These are phyloP conservation scores for Pseudogymnoascus sp. DNA, from an alignment of 2,329 filamentous ascomycete species.

Conservation along the genomic window DNA sequence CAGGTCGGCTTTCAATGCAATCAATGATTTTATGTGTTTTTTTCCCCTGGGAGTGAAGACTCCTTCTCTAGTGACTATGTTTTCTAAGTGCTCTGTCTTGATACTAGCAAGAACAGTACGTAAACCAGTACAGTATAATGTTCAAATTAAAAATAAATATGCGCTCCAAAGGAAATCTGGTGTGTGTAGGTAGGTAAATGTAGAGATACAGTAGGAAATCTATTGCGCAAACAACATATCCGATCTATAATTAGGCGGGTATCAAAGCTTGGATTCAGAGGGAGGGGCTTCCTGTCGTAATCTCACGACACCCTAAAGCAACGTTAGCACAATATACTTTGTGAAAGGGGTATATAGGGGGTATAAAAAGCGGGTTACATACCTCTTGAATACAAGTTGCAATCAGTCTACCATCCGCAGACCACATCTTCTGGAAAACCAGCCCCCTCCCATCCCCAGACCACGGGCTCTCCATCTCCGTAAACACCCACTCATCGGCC, in stretches of 20 bases:
- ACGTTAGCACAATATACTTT: constrained; percentile 18
- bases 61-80: background rate
- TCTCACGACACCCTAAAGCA: constrained; percentile 40
- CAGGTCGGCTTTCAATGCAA: background rate
- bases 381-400: constrained; percentile 77
- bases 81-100: background rate
- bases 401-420: constrained; percentile 60
- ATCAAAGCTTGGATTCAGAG: constrained; percentile 1
- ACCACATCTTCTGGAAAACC: constrained; percentile 67
- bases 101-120: background rate
- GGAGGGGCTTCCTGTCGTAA: constrained; percentile 34
- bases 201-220: constrained; percentile 1
- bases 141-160: background rate
- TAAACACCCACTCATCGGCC: constrained; percentile 69
- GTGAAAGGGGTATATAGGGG: background rate
- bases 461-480: constrained; percentile 75
- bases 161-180: background rate
- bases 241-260: background rate
- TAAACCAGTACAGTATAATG: background rate
- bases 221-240: background rate
- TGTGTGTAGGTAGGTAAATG: background rate
- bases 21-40: background rate
- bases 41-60: background rate
- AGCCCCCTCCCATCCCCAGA: constrained; percentile 67
- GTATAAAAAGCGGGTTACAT: constrained; percentile 12